Evolutionary conservation across 139 green algal species (phyloP), one percentile per base, ranked within the genome.

Genomic region (Picocystis salinarum): DNA sequence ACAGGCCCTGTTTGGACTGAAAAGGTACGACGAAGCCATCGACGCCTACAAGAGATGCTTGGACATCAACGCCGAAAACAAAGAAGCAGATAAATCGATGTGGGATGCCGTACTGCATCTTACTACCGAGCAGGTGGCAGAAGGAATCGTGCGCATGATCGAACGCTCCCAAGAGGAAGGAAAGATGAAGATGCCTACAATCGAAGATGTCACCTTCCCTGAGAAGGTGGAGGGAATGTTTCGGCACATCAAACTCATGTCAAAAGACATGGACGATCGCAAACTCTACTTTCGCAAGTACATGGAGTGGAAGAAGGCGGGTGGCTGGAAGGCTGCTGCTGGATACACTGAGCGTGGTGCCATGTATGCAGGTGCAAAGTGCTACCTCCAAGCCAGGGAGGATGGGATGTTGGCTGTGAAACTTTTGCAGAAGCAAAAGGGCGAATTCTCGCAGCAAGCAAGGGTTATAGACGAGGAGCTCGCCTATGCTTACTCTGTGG

Each of bases 161-260:
- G 12, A 27, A 45, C 19, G 26, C 37, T 18, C 37, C 13, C n/a
- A n/a, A n/a, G n/a, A n/a, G n/a, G n/a, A n/a, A n/a, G n/a, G n/a
- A n/a, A n/a, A n/a, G n/a, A n/a, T n/a, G n/a, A n/a, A n/a, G n/a
- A n/a, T n/a, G n/a, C n/a, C n/a, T n/a, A n/a, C n/a, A n/a, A n/a
- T n/a, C n/a, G 37, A 45, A 20, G 37, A 45, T 20, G 37, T 45
- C 12, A 36, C 37, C 11, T 12, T 19, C 11, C 19, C 12, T 2
- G 22, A 45, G 29, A 11, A 53, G 29, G 23, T 63, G 34, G 58
- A 71, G 50, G 59, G 36, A 1, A 12, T 24, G 11, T 71, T 71
- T 34, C 19, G 24, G 10, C 11, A 53, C 3, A 28, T 71, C 5
- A 36, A 45, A 18, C 10, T 28, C 2, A 50, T 25, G 2, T 52